Evolutionary conservation across 108 stramenopile genomes (phyloP), one percentile per base, ranked within the genome.

Genomic region (Nitzschia sp.): DNA sequence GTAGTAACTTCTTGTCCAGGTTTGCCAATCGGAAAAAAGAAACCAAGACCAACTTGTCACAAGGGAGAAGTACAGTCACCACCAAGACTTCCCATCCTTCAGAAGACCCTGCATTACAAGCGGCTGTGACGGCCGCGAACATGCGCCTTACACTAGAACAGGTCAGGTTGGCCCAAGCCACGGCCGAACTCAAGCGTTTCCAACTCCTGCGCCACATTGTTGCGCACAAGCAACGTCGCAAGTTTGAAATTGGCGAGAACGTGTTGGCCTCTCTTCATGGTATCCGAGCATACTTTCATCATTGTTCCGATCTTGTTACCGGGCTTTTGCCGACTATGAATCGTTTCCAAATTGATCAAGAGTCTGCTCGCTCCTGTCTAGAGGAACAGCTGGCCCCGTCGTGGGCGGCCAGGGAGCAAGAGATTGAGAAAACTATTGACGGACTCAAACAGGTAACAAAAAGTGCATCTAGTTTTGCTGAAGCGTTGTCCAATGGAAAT

Each of bases 231-330:
- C 87, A 87, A 44, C 79, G 93, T 7, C 73, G 89, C n/a, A 91
- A 89, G 64, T 91, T 94, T 77, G 93, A 89, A 78, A 66, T 94
- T 50, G 87, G 90, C n/a, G 93, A 94, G 67, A 80, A 75, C 51
- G 67, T 81, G 24, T 58, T 91, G n/a, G 82, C 89, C 6, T 83
- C 83, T 10, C 62, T 94, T 52, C 79, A 86, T 73, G 93, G 90
- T 10, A 73, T 91, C 3, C 59, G 84, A 9, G 81, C 85, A 2
- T 89, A 89, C 65, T 86, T 82, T 54, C 82, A 83, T 51, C 86
- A 85, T 53, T 94, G 89, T 53, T 77, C 84, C 53, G 85, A 88
- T 72, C 70, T 86, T 52, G 86, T 88, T 11, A 68, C 73, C 44
- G 80, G 81, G 37, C 50, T 90, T 24, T 53, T 79, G 14, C 92